Evolutionary conservation across 352 stramenopile species (phyloP), one percentile per base, ranked within the genome.

Genomic region (Globisporangium nodosum): DNA sequence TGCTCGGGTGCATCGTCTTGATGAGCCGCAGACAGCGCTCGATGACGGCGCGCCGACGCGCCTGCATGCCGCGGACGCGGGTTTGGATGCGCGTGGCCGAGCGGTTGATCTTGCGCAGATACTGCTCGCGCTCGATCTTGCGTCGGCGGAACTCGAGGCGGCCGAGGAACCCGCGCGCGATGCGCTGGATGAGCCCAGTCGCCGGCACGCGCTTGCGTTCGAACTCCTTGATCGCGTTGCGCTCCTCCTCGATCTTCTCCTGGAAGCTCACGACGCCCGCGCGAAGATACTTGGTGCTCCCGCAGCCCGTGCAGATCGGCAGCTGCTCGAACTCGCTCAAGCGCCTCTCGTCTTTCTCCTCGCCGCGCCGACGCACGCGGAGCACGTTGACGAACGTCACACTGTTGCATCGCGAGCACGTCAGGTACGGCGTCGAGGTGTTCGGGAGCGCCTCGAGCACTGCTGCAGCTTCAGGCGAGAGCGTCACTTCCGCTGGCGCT

Each of bases 321-420:
- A 92, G 63, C 62, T 85, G 70, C 54, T 92, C 81, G 18, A 80
- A 91, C 21, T 73, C 39, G 13, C 30, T 39, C 52, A 74, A 65
- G 12, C 56, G 69, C 11, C 49, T 37, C 21, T 57, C 57, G 20
- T 56, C 62, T 11, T 56, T 56, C 11, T 51, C 24, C 11, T 52
- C 45, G 18, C 53, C 52, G 9, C 50, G 48, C 2, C 45, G 45
- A 0, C 78, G 72, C 12, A 93, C 70, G 43, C 68, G 70, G 18
- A 66, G 64, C 8, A 90, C 62, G 43, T 90, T 78, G 60, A 93
- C 73, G 65, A 93, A 91, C 6, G 76, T 78, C 46, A 93, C 67
- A 60, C 67, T 83, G 58, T 93, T 93, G 73, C 81, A 93, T 39
- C 77, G 72, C 47, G 79, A 79, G 54, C 83, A 94, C 18, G 78